Conservation (phyloP, 2,329 filamentous ascomycete genomes). For the Ceratocystis colombiana region DNA sequence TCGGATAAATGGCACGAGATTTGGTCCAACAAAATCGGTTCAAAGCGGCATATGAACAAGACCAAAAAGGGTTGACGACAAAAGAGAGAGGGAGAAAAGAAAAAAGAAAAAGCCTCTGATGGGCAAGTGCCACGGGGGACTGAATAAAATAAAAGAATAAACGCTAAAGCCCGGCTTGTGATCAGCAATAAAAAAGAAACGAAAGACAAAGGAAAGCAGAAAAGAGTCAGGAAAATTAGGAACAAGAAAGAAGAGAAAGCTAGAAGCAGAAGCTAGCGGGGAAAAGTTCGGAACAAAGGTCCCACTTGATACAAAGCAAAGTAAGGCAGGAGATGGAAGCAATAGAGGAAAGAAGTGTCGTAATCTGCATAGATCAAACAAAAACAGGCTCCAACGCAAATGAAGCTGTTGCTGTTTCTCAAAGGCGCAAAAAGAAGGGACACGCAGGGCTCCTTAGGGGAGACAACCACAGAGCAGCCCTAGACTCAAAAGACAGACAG, state of each 20-base stretch:
- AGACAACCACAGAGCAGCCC: neutral
- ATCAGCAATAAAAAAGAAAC: slow-evolving; percentile 9
- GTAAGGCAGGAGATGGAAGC: neutral
- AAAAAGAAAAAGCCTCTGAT: neutral
- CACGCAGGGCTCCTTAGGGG: neutral
- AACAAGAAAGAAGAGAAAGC: slow-evolving; percentile 8
- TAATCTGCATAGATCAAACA: slow-evolving; percentile 14
- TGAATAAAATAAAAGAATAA: neutral
- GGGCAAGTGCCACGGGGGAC: neutral
- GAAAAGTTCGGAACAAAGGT: slow-evolving; percentile 12
- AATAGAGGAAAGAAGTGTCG: slow-evolving; percentile 3
- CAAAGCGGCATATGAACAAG: neutral
- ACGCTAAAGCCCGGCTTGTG: neutral
- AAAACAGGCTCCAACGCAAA: slow-evolving; percentile 9
- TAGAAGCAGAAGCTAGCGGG: slow-evolving; percentile 8
- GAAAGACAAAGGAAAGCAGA: neutral
- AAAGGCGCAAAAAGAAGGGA: neutral
- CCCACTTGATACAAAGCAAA: slow-evolving; percentile 12
- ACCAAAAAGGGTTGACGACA: neutral
- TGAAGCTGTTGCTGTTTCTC: slow-evolving; percentile 11
- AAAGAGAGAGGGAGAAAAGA: neutral
- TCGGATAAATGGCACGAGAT: slow-evolving; percentile 10
- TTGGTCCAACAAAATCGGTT: neutral
- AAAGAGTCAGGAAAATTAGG: neutral
- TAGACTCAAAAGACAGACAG: neutral